Evolutionary conservation across 2,329 filamentous ascomycete genomes (phyloP), one percentile per base, ranked within the genome.

Genomic region (Beauveria rudraprayagi): DNA sequence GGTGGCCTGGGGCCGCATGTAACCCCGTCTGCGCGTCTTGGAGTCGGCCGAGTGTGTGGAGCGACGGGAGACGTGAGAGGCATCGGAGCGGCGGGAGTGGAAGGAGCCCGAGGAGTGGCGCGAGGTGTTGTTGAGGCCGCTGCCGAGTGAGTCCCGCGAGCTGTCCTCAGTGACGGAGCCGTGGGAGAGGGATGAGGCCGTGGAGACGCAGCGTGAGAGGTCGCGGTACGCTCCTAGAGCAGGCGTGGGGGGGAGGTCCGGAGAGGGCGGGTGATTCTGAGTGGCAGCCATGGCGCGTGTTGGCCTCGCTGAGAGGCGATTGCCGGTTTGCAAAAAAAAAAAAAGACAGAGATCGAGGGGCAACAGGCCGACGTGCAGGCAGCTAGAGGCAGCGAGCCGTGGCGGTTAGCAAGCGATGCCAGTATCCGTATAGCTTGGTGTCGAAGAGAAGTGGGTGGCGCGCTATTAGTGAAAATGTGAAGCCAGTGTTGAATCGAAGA

Each of bases 1-100:
- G 56, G 90, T 95, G 59, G 87, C 90, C 71, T 92, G 89, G 1
- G 92, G 92, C 55, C 92, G 84, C 77, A 95, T 90, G 76, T 93
- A 97, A 48, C 92, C 92, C 64, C 92, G 83, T 68, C 90, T 82
- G 63, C 85, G 79, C 24, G 72, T 71, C 56, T 69, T 74, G 40
- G 75, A 69, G 60, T 75, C 73, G 52, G 75, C 66, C 65, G 75
- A 78, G 61, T 74, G 76, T 10, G 77, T 80, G 1, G 82, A 82
- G 44, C 78, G 75, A 53, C 81, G 75, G 28, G 76, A 77, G 17
- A 67, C 62, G 46, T 64, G 67, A 28, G 72, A 70, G 56, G 75
- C 68, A 46, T 81, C 78, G 43, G 80, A 81, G 40, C 68, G 73
- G 48, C 77, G 74, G 16, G 77, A 76, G 44, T 73, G 70, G 61